Conservation (phyloP, 2,329 filamentous ascomycete species). For the Aspergillus ibericus region DNA sequence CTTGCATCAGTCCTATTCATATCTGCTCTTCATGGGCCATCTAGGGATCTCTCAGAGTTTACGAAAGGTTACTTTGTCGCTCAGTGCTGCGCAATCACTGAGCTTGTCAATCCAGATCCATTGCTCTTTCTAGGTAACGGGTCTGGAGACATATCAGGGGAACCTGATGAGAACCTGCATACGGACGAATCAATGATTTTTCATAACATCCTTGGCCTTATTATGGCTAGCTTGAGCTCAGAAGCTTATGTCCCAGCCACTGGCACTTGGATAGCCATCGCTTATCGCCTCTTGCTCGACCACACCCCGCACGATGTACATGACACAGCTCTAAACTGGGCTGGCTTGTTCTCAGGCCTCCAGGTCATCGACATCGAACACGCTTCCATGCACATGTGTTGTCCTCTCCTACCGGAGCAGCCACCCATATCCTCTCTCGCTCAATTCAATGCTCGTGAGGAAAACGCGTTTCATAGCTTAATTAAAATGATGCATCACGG, state of each 20-base stretch:
- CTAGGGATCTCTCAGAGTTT: conserved; percentile 18
- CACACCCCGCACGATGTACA: conserved; percentile 20
- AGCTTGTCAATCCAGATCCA: conserved; percentile 21
- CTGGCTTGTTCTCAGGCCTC: conserved; percentile 27
- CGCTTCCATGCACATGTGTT: conserved; percentile 34
- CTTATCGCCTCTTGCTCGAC: conserved; percentile 30
- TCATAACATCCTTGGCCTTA: conserved; percentile 29
- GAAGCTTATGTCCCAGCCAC: conserved; percentile 30
- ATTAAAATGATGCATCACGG: conserved; percentile 34
- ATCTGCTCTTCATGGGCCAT: conserved; percentile 26
- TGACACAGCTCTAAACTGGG: conserved; percentile 22
- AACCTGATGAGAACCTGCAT: neutral
- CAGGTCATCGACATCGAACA: conserved; percentile 35
- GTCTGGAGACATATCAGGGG: neutral
- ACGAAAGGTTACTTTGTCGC: conserved; percentile 26
- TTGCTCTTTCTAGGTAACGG: neutral
- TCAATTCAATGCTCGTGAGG: conserved; percentile 21
- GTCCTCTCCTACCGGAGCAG: conserved; percentile 28
- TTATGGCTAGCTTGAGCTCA: conserved; percentile 33
- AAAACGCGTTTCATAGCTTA: conserved; percentile 28
- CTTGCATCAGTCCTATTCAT: conserved; percentile 32
- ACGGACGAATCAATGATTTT: conserved; percentile 18
- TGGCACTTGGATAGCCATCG: conserved; percentile 32
- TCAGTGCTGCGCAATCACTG: conserved; percentile 26
- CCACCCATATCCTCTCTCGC: conserved; percentile 23